phyloP scores from a whole-genome alignment of 225 moss, liverwort and hornwort genomes.

The Pleurozium schreberi region DNA sequence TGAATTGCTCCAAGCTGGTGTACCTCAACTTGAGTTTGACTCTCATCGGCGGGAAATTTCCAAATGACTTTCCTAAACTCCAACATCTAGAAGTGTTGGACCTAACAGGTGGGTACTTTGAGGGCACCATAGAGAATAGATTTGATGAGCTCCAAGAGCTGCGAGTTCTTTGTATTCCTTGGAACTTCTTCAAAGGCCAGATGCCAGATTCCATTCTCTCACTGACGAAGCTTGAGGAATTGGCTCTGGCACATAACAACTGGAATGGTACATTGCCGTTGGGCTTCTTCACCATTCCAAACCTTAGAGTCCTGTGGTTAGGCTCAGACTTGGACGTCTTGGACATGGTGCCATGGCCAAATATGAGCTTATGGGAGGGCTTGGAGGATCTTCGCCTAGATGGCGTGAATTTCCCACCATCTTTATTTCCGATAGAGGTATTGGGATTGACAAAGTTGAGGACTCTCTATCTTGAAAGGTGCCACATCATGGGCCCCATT shows the following conservation, averaged over 20 bases:
- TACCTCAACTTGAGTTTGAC: not conserved
- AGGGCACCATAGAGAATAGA: not conserved
- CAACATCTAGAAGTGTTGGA: not conserved
- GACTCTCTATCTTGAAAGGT: not conserved
- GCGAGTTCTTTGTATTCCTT: not conserved
- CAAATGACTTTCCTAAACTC: not conserved
- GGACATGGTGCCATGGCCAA: not conserved
- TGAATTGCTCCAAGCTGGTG: not conserved
- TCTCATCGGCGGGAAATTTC: not conserved
- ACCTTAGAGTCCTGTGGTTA: not conserved
- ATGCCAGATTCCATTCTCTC: not conserved
- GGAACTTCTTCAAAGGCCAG: not conserved
- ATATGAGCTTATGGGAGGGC: not conserved
- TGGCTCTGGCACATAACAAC: not conserved
- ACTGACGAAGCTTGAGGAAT: not conserved
- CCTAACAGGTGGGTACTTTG: fast-evolving
- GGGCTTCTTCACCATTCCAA: not conserved
- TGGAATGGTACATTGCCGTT: not conserved
- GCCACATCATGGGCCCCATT: not conserved
- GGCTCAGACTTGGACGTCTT: not conserved
- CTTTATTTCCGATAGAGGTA: not conserved
- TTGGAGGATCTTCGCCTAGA: not conserved
- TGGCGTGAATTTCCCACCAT: not conserved
- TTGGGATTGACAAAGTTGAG: not conserved
- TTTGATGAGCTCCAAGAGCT: not conserved